A percentile compares a stretch with the other conserved stretches of the same genome.
phyloP scores from a whole-genome alignment of 169 alveolate species.

The Besnoitia besnoiti region DNA sequence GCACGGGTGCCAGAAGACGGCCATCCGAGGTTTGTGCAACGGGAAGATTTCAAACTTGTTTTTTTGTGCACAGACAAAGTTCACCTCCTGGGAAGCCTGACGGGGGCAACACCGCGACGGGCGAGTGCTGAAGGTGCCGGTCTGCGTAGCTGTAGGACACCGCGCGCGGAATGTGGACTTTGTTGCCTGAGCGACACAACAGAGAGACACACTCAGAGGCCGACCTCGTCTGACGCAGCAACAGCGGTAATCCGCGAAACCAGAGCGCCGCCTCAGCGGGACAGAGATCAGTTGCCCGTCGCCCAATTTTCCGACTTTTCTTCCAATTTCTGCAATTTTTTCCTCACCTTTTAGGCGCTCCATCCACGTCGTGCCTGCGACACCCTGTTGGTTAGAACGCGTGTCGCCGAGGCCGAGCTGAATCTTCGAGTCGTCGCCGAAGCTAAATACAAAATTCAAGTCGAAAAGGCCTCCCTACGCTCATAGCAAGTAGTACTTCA shows the following conservation, averaged over 20 bases:
- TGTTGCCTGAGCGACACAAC: neutral
- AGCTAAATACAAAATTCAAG: neutral
- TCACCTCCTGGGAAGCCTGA: neutral
- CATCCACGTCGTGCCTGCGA: constrained; percentile 40
- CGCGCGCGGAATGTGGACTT: neutral
- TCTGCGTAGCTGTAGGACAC: constrained; percentile 29
- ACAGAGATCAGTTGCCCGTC: too few relatives aligned
- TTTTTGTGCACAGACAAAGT: too few relatives aligned
- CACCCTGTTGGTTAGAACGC: constrained; percentile 35
- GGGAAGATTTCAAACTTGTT: too few relatives aligned
- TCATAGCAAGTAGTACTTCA: too few relatives aligned
- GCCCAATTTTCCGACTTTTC: too few relatives aligned
- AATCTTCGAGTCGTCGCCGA: constrained; percentile 62
- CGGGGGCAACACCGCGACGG: neutral
- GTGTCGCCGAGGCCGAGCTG: constrained; percentile 65
- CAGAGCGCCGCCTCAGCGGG: neutral
- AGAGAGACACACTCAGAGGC: neutral
- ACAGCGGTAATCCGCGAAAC: neutral
- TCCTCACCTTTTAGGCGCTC: neutral
- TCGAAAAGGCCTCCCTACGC: neutral
- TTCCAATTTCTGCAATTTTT: too few relatives aligned
- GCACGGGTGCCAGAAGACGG: too few relatives aligned
- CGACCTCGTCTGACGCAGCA: too few relatives aligned
- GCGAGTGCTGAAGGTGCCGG: constrained; percentile 19
- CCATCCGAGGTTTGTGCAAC: too few relatives aligned